Evolutionary conservation across 2,329 filamentous ascomycete species (phyloP).

Genomic region (Diaporthe eres): DNA sequence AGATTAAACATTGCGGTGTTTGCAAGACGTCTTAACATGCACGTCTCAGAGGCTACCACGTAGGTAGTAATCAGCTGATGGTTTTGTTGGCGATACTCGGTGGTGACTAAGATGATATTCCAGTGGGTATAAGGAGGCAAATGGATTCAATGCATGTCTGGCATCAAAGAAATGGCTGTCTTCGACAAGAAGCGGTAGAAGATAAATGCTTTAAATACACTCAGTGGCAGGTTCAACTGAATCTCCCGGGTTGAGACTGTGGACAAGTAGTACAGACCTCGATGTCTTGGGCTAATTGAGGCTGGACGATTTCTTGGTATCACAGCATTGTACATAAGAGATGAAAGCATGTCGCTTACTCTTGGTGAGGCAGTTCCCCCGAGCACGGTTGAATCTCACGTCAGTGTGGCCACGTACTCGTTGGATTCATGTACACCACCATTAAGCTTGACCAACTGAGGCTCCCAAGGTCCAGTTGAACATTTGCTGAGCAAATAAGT

Average conservation of each 20-base stretch:
- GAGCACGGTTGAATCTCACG: background rate
- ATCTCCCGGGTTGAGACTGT: background rate
- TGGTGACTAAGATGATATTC: no score
- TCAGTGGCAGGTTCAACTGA: background rate
- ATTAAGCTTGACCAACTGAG: no score
- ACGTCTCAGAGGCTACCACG: fast-evolving
- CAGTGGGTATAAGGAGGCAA: background rate
- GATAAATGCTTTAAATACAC: background rate
- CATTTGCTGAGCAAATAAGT: fast-evolving
- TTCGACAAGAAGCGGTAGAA: background rate
- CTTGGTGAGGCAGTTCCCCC: no score
- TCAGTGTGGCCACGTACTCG: background rate
- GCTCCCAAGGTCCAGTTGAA: background rate
- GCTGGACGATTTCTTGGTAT: background rate
- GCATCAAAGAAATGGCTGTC: background rate
- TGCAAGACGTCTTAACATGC: background rate
- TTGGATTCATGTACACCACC: background rate
- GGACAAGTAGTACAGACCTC: background rate
- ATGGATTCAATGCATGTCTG: fast-evolving
- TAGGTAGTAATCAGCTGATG: background rate
- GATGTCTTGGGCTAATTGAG: background rate
- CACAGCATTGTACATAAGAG: background rate
- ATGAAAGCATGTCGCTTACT: background rate
- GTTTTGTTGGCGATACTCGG: background rate
- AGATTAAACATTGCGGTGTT: background rate